phyloP scores from a whole-genome alignment of 768 basidiomycete genomes.

The Rhizopogon roseolus region DNA sequence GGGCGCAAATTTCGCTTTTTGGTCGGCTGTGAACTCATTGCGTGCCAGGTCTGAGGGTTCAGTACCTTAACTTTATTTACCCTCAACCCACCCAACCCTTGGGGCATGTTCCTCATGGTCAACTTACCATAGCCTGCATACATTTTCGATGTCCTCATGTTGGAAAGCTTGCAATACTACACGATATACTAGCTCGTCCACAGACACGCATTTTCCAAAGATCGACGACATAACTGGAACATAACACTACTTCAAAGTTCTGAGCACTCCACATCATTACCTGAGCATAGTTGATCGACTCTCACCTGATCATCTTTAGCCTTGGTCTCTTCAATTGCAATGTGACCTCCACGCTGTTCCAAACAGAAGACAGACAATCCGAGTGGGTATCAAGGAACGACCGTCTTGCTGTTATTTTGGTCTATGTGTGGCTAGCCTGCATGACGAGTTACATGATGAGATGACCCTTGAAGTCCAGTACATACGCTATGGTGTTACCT shows the following conservation, averaged over 20 bases:
- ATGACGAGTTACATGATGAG: too few relatives aligned
- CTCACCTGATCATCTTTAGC: too few relatives aligned
- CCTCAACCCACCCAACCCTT: too few relatives aligned
- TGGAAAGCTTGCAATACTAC: neutral
- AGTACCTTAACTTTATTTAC: neutral
- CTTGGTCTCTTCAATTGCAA: too few relatives aligned
- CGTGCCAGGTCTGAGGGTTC: neutral
- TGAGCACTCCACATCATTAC: neutral
- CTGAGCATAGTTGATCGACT: too few relatives aligned
- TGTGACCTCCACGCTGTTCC: too few relatives aligned
- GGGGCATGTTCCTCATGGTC: neutral
- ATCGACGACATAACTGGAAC: neutral
- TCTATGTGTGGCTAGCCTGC: too few relatives aligned
- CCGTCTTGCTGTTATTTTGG: too few relatives aligned
- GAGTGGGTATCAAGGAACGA: too few relatives aligned
- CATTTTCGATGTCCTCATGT: neutral
- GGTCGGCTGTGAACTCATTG: neutral
- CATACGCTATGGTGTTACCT: neutral
- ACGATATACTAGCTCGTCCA: neutral
- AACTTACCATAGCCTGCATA: neutral
- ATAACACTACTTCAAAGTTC: neutral
- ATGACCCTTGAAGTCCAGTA: neutral
- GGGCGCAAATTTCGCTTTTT: slow-evolving; percentile 11
- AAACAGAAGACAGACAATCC: too few relatives aligned
- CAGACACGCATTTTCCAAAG: neutral